Evolutionary conservation across 2,329 filamentous ascomycete species (phyloP), one percentile per base, ranked within the genome.

Genomic region (Pseudocercospora pini-densiflorae): DNA sequence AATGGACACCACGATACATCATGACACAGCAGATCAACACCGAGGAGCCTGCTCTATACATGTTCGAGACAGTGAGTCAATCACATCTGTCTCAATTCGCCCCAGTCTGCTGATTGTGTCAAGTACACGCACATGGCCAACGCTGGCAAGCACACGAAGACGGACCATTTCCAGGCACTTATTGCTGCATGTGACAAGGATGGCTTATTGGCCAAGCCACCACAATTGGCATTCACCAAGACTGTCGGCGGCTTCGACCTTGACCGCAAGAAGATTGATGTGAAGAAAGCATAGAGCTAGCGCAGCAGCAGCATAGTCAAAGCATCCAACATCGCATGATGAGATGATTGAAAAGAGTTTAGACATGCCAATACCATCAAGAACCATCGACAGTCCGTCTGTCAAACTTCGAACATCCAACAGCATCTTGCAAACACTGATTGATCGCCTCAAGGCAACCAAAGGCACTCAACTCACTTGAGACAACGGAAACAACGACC

Each of bases 211-310:
- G 40, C 40, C 40, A 43, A 43, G 40, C 40, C 40, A 43, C 40
- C 40, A 19, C 40, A 43, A 43, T 19, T 43, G 40, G 40, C 40
- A 43, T 63, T 69, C 58, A 72, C 68, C 43, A 64, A 62, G 60
- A 71, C 65, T 16, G 64, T 66, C 24, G 69, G 66, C 43, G 71
- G 71, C 6, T 72, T 66, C 47, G 71, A 72, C 61, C 59, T 57
- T 47, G 71, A 72, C 55, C 64, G 69, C 14, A 65, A 68, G 68
- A 62, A 60, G 61, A 62, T 69, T 10, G 40, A 43, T 43, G 40
- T 43, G 16, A 43, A 43, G 40, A 43, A 43, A 43, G 40, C 40
- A 19, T 43, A 43, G 40, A n/a, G 16, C 16, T 43, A 43, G 40
- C 40, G 40, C 40, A 43, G 40, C 40, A 19, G 40, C 14, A 43